Evolutionary conservation across 2,329 filamentous ascomycete species (phyloP).

Genomic region (Arthrobotrys iridis): DNA sequence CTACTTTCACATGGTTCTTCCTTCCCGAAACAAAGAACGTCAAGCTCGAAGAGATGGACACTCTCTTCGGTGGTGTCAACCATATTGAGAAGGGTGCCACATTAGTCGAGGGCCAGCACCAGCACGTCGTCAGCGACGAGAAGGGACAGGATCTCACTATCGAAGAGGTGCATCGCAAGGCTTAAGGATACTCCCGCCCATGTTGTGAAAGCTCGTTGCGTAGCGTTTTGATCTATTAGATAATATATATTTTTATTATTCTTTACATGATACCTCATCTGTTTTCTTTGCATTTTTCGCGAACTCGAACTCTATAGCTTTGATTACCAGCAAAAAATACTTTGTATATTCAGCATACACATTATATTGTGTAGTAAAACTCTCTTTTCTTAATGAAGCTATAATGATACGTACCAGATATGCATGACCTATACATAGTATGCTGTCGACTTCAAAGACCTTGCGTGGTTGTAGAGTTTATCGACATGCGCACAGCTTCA

Average conservation of each 20-base stretch:
- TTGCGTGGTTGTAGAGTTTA: neutral
- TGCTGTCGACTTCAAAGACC: neutral
- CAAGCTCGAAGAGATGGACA: constrained; percentile 68
- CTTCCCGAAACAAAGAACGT: constrained; percentile 58
- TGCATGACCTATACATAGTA: neutral
- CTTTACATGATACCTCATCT: constrained; percentile 37
- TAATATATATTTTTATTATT: constrained; percentile 30
- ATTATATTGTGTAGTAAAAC: too few relatives aligned
- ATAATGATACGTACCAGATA: neutral
- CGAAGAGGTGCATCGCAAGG: constrained; percentile 46
- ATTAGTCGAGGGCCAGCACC: constrained; percentile 60
- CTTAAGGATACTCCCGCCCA: neutral
- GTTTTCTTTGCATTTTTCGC: constrained; percentile 1
- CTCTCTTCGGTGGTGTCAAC: constrained; percentile 68
- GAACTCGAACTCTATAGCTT: neutral
- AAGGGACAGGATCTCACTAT: constrained; percentile 51
- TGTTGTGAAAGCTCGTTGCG: constrained; percentile 14
- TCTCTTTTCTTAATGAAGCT: constrained; percentile 9
- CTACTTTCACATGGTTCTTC: constrained; percentile 40
- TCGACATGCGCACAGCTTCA: neutral
- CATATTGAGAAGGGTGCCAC: constrained; percentile 68
- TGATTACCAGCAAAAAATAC: constrained; percentile 10
- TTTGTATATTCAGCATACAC: constrained; percentile 1
- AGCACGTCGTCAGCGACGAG: constrained; percentile 11
- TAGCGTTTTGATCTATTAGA: constrained; percentile 47